Evolutionary conservation across 2,329 filamentous ascomycete species (phyloP), one percentile per base, ranked within the genome.

Genomic region (Aciculosporium take): DNA sequence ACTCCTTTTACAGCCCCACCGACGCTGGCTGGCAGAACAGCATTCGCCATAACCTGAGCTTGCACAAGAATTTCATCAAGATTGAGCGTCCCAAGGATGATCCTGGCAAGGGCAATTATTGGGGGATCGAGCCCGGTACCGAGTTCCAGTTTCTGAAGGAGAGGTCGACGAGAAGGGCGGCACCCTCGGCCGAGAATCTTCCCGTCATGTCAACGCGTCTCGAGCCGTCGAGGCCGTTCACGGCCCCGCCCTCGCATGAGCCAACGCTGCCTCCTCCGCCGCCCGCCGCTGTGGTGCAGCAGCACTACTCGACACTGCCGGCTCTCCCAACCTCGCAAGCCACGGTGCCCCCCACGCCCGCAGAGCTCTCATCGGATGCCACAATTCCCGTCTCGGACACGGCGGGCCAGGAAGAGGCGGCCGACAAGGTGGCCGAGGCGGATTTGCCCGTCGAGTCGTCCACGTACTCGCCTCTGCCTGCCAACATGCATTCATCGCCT

Each of bases 1-100:
- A 84, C 58, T 79, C 76, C 5, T 95, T 89, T 63, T 98, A 96
- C 66, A 80, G 76, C 51, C 74, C 78, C 33, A 75, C 80, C 42
- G 87, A 95, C 53, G 79, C 84, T 9, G 89, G 91, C 48, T 98
- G 91, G 91, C 89, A 96, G 63, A 98, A 98, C 62, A 96, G 91
- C 66, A 98, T 98, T 59, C 83, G 91, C 27, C 91, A 98, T 63
- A 98, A 98, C 53, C 76, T 98, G 27, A 95, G 88, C 56, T 70
- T 98, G 34, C 94, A 95, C 70, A 96, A 96, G 65, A 85, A 84
- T 36, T 96, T 96, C 56, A 79, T 88, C 58, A 96, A 96, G 65
- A 83, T 94, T 56, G 88, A 95, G 61, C 76, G 91, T 45, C 87
- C 88, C 43, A 96, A 96, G 68, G 88, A 95, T 56, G 91, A 96